These are phyloP conservation scores for Termitomyces sp. DNA, from an alignment of 768 basidiomycete genomes.

Conservation along the genomic window DNA sequence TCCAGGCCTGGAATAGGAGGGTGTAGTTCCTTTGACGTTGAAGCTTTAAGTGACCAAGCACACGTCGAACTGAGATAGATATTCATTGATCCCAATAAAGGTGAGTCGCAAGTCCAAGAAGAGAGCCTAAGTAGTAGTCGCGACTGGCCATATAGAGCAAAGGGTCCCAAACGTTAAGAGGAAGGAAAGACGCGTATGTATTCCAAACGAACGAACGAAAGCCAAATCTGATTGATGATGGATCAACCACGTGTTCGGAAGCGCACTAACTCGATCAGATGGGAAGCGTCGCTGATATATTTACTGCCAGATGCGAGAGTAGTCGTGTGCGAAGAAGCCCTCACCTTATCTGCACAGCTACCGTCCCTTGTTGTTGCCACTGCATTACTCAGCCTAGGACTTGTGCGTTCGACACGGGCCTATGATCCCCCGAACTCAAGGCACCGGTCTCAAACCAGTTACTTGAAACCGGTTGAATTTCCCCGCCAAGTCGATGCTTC, in stretches of 20 bases:
- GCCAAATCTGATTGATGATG: conserved; percentile 3
- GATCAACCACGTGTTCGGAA: neutral
- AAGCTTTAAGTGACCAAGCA: neutral
- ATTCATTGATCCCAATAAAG: neutral
- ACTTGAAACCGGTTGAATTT: too few species aligned
- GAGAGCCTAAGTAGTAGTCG: neutral
- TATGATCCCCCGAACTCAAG: too few species aligned
- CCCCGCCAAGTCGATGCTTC: too few species aligned
- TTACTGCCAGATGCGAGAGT: too few species aligned
- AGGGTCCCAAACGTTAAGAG: neutral
- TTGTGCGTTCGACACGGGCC: too few species aligned
- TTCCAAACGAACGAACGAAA: neutral
- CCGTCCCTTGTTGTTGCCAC: too few species aligned
- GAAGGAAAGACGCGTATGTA: neutral
- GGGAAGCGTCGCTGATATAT: too few species aligned
- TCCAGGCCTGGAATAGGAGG: neutral
- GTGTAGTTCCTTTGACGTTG: neutral
- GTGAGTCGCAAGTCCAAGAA: neutral
- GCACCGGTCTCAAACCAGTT: too few species aligned
- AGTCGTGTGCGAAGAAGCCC: too few species aligned
- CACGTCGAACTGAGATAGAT: neutral
- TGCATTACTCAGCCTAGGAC: too few species aligned
- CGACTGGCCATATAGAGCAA: neutral
- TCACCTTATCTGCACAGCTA: too few species aligned
- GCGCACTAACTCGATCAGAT: too few species aligned